A percentile compares a stretch with the other conserved stretches of the same genome.
Evolutionary conservation across 495 filamentous ascomycete genomes (phyloP).

Genomic region (Geopyxis carbonaria): DNA sequence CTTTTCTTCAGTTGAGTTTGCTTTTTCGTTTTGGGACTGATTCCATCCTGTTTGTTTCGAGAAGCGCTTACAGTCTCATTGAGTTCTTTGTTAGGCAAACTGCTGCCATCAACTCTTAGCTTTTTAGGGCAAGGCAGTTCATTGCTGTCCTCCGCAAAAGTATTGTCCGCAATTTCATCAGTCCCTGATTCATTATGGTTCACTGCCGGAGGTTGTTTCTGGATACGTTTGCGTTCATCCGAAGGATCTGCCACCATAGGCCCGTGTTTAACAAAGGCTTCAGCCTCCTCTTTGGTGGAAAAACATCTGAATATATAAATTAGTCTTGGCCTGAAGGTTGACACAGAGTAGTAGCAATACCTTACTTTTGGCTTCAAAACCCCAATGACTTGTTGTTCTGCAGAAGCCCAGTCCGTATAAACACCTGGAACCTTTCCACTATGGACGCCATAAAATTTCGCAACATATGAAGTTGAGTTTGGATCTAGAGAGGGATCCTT

Average conservation of each 20-base stretch:
- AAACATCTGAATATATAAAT: conserved; percentile 41
- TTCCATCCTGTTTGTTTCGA: too few relatives aligned
- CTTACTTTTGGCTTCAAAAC: conserved; percentile 49
- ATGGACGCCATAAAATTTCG: conserved; percentile 73
- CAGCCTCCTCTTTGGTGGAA: conserved; percentile 56
- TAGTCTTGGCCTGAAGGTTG: neutral
- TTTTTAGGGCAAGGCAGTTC: too few relatives aligned
- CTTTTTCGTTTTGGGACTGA: too few relatives aligned
- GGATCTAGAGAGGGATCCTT: conserved; percentile 31
- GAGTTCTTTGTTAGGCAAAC: too few relatives aligned
- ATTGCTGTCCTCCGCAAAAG: too few relatives aligned
- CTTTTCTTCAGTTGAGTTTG: neutral
- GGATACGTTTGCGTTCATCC: conserved; percentile 12
- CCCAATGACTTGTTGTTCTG: conserved; percentile 58
- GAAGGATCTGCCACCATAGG: conserved; percentile 13
- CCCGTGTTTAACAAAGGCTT: conserved; percentile 46
- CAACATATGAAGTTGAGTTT: conserved; percentile 22
- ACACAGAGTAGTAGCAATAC: too few relatives aligned
- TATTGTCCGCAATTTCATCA: too few relatives aligned
- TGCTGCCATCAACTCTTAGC: too few relatives aligned
- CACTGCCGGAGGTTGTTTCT: too few relatives aligned
- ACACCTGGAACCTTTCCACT: conserved; percentile 67
- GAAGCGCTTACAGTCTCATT: neutral
- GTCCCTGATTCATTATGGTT: too few relatives aligned
- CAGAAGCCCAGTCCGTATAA: conserved; percentile 72